phyloP scores from a whole-genome alignment of 257 asterid genomes.

The Penstemon newberryi region DNA sequence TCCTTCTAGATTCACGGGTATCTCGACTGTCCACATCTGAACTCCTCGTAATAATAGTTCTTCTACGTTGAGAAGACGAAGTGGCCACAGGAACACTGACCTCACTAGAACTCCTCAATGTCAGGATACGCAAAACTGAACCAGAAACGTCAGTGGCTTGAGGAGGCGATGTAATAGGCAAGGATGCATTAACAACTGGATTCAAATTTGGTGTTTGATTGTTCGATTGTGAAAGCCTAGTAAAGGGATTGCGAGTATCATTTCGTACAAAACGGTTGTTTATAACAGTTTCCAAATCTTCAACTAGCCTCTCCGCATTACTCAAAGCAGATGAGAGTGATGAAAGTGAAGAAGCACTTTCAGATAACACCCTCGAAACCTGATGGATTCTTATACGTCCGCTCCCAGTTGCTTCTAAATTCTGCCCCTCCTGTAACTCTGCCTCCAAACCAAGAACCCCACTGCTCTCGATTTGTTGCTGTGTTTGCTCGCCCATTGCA shows the following conservation, averaged over 20 bases:
- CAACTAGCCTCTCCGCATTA: conserved; percentile 71
- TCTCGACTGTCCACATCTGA: conserved; percentile 37
- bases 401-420: conserved; percentile 35
- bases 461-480: background rate
- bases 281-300: conserved; percentile 67
- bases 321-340: conserved; percentile 56
- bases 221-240: conserved; percentile 38
- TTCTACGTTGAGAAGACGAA: conserved; percentile 40
- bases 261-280: conserved; percentile 41
- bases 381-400: conserved; percentile 53
- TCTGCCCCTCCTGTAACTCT: conserved; percentile 35
- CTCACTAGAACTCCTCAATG: conserved; percentile 30
- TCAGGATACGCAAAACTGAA: conserved; percentile 29
- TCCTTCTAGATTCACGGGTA: conserved; percentile 49
- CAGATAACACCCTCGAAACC: conserved; percentile 16
- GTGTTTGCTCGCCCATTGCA: conserved; percentile 36
- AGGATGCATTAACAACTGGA: conserved; percentile 32
- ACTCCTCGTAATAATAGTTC: conserved; percentile 36
- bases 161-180: conserved; percentile 42
- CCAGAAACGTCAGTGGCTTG: conserved; percentile 39
- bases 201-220: conserved; percentile 37
- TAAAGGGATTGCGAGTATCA: conserved; percentile 39
- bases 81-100: conserved; percentile 22
- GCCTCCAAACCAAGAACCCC: background rate
- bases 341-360: too few species aligned